These are phyloP conservation scores for Candida gorgasii DNA, from an alignment of 805 yeast species.

Conservation along the genomic window DNA sequence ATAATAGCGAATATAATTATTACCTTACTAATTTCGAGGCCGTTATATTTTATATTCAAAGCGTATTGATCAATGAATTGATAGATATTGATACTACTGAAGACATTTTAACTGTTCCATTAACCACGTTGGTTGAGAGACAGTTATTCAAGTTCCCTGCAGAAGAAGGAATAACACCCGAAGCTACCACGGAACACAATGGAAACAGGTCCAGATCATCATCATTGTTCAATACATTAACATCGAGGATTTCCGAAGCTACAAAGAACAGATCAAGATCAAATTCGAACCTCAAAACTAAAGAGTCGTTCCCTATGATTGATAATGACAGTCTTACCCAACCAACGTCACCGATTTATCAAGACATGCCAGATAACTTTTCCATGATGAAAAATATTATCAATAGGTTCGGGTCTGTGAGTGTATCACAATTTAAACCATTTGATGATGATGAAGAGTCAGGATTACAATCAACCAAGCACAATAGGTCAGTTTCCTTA, in stretches of 20 bases:
- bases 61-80: slow-evolving; percentile 34
- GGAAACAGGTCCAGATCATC: slow-evolving; percentile 37
- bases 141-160: slow-evolving; percentile 27
- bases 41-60: slow-evolving; percentile 35
- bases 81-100: slow-evolving; percentile 11
- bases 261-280: slow-evolving; percentile 28
- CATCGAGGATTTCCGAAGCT: slow-evolving; percentile 32
- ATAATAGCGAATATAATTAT: slow-evolving; percentile 39
- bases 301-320: slow-evolving; percentile 31
- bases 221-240: slow-evolving; percentile 38
- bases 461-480: slow-evolving; percentile 12
- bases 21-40: slow-evolving; percentile 47
- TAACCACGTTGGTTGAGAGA: slow-evolving; percentile 32
- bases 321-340: slow-evolving; percentile 8
- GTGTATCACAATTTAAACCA: slow-evolving; percentile 24
- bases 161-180: no score
- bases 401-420: slow-evolving; percentile 34
- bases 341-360: slow-evolving; percentile 15
- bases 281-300: slow-evolving; percentile 28
- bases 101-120: slow-evolving; percentile 22
- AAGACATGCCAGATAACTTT: slow-evolving; percentile 18
- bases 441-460: slow-evolving; percentile 16
- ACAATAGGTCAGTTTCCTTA: slow-evolving; percentile 23
- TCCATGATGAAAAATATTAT: slow-evolving; percentile 36
- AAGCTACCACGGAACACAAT: not conserved